Evolutionary conservation across 176 grass and related monocot genomes (phyloP).

Genomic region (Rhynchospora breviuscula): DNA sequence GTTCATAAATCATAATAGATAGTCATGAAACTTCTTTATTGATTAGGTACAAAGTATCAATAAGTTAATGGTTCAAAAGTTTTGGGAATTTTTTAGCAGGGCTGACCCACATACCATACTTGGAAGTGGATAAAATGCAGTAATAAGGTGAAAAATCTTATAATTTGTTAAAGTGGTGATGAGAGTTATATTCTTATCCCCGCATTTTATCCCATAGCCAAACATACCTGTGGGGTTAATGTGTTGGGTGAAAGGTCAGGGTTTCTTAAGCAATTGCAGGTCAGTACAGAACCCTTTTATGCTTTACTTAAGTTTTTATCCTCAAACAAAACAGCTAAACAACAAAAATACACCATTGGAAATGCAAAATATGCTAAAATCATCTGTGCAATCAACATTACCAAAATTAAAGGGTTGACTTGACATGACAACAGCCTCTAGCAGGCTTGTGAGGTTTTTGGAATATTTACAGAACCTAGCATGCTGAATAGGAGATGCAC

Average conservation of each 20-base stretch:
- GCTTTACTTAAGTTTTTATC: background rate
- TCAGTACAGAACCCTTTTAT: background rate
- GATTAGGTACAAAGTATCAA: background rate
- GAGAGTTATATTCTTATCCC: too few relatives aligned
- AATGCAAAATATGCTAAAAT: background rate
- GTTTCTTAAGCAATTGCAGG: conserved; percentile 3
- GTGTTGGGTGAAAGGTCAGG: background rate
- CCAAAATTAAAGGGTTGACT: background rate
- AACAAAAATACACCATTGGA: background rate
- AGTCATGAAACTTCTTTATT: background rate
- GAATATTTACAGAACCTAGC: background rate
- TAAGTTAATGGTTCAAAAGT: background rate
- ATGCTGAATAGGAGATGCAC: background rate
- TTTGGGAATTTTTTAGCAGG: background rate
- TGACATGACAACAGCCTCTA: background rate
- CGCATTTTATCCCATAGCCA: too few relatives aligned
- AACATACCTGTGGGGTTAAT: background rate
- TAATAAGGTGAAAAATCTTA: too few relatives aligned
- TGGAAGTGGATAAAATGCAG: too few relatives aligned
- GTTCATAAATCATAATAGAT: background rate
- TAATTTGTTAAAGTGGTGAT: too few relatives aligned
- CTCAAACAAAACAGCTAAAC: background rate
- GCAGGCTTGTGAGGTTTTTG: background rate
- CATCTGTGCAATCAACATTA: background rate
- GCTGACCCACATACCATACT: background rate